phyloP scores from a whole-genome alignment of 2,329 filamentous ascomycete species.

The Orbilia brochopaga region DNA sequence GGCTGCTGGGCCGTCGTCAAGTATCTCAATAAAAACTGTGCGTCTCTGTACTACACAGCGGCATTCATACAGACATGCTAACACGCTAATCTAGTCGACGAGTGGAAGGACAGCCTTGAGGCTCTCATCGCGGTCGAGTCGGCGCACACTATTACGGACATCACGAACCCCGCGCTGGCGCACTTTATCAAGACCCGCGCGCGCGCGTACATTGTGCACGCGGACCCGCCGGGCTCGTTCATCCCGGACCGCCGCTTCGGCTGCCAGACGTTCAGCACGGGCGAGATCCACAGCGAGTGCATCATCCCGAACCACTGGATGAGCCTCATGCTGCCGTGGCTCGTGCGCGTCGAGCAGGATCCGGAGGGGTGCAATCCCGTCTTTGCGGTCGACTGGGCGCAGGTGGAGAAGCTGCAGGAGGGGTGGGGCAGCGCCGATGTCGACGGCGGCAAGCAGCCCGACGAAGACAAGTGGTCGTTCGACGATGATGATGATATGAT shows the following conservation, averaged over 20 bases:
- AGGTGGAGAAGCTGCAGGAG: slow-evolving; percentile 26
- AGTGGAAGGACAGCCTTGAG: slow-evolving; percentile 36
- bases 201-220: slow-evolving; percentile 51
- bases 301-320: slow-evolving; percentile 35
- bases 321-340: slow-evolving; percentile 33
- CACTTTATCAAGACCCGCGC: slow-evolving; percentile 50
- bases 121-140: slow-evolving; percentile 44
- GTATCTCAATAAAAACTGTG: slow-evolving; percentile 32
- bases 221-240: slow-evolving; percentile 50
- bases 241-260: slow-evolving; percentile 53
- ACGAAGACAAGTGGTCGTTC: slow-evolving; percentile 18
- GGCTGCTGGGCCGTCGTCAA: slow-evolving; percentile 31
- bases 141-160: slow-evolving; percentile 25
- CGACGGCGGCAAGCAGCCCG: background rate
- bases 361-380: slow-evolving; percentile 39
- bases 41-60: background rate
- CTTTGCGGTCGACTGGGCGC: slow-evolving; percentile 28
- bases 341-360: slow-evolving; percentile 37
- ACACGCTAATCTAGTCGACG: slow-evolving; percentile 23
- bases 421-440: slow-evolving; percentile 20
- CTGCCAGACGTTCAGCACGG: slow-evolving; percentile 52
- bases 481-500: slow-evolving; percentile 10
- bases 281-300: slow-evolving; percentile 36
- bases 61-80: too few relatives aligned
- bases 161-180: slow-evolving; percentile 17